Percentiles rank a stretch among this genome's conserved stretches.
Conservation (phyloP, 108 stramenopile genomes). For the Skeletonema costatum region DNA sequence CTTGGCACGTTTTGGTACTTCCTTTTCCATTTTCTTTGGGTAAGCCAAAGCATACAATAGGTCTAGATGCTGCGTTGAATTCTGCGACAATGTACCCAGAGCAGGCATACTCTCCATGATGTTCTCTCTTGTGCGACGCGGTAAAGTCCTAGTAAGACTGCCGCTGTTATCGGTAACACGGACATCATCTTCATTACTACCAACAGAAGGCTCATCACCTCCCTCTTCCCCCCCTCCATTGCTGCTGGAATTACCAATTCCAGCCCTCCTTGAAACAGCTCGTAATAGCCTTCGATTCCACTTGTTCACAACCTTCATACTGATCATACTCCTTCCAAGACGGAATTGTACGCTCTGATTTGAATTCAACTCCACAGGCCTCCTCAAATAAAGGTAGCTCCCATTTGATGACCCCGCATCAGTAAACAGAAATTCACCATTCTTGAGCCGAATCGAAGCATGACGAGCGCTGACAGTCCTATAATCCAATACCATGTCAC, state of each 20-base stretch:
- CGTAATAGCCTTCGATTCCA: slow-evolving; percentile 82
- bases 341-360: slow-evolving; percentile 85
- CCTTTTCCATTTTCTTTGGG: slow-evolving; percentile 59
- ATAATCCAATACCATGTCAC: slow-evolving; percentile 97
- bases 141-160: slow-evolving; percentile 59
- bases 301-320: slow-evolving; percentile 90
- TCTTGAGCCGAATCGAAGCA: slow-evolving; percentile 87
- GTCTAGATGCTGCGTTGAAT: slow-evolving; percentile 80
- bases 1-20: slow-evolving; percentile 4
- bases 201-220: slow-evolving; percentile 77
- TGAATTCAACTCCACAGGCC: slow-evolving; percentile 83
- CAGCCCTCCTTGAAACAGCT: slow-evolving; percentile 71
- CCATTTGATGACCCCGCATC: slow-evolving; percentile 92
- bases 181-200: slow-evolving; percentile 84
- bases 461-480: slow-evolving; percentile 91
- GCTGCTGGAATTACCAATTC: slow-evolving; percentile 6
- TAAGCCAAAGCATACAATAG: slow-evolving; percentile 84
- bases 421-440: slow-evolving; percentile 90
- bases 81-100: slow-evolving; percentile 75
- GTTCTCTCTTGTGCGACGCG: slow-evolving; percentile 74
- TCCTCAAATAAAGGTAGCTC: slow-evolving; percentile 82
- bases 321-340: slow-evolving; percentile 85
- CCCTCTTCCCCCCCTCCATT: slow-evolving; percentile 26
- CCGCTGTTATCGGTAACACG: slow-evolving; percentile 77
- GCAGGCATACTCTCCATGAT: slow-evolving; percentile 78